Conservation (phyloP, 2,329 filamentous ascomycete species). For the Sporothrix phasma region DNA sequence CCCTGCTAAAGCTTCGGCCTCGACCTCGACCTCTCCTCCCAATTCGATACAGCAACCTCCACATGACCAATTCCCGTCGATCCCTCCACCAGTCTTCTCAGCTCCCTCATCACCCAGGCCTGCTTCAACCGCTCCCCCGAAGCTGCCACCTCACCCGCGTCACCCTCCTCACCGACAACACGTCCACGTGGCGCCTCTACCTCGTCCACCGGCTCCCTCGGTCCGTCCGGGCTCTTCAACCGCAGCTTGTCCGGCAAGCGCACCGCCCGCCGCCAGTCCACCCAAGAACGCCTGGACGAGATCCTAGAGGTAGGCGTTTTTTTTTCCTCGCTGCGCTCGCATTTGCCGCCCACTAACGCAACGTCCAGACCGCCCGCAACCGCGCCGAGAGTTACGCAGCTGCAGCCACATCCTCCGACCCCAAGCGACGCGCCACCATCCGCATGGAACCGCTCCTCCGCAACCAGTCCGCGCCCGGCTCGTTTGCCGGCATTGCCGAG, state of each 20-base stretch:
- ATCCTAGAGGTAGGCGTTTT: conserved; percentile 26
- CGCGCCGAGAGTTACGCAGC: conserved; percentile 22
- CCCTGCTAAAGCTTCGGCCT: not conserved
- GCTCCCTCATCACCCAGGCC: not conserved
- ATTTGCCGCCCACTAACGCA: not conserved
- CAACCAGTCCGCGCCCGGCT: conserved; percentile 17
- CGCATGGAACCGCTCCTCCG: conserved; percentile 18
- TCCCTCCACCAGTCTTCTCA: not conserved
- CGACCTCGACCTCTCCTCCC: not conserved
- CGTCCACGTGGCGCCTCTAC: not conserved
- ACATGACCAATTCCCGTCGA: not conserved
- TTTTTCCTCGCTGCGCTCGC: not conserved
- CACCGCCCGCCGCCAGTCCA: conserved; percentile 21
- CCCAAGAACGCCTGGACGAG: conserved; percentile 25
- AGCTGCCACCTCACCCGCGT: not conserved
- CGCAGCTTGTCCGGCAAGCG: conserved; percentile 2
- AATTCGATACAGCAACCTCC: not conserved
- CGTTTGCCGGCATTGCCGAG: conserved; percentile 17
- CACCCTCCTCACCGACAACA: not conserved
- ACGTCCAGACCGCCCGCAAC: conserved; percentile 22
- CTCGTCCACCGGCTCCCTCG: not conserved
- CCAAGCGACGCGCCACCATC: not conserved
- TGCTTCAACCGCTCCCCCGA: not conserved
- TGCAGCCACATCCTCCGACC: not conserved
- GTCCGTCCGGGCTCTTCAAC: not conserved